A percentile compares a stretch with the other conserved stretches of the same genome.
These are phyloP conservation scores for Quercus bicolor DNA, from an alignment of 306 rosid genomes.

Conservation along the genomic window DNA sequence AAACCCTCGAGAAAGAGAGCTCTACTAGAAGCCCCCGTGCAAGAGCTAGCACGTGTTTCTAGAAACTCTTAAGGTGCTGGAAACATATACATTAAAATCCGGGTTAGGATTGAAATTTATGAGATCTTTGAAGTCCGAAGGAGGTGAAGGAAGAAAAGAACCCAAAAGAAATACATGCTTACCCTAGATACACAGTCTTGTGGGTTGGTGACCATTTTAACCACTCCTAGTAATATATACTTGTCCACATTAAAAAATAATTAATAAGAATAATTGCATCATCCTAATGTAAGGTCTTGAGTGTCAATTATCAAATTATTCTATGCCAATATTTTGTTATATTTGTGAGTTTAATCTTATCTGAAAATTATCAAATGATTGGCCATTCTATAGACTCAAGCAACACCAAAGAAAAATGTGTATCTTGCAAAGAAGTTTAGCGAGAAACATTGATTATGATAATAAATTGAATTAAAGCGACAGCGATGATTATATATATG, in stretches of 20 bases:
- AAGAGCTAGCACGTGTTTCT: slow-evolving; percentile 32
- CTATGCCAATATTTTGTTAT: no score
- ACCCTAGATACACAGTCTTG: slow-evolving; percentile 36
- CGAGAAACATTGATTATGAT: no score
- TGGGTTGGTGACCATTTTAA: slow-evolving; percentile 80
- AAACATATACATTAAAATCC: slow-evolving; percentile 24
- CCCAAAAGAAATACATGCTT: slow-evolving; percentile 22
- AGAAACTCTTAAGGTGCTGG: slow-evolving; percentile 29
- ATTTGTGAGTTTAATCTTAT: no score
- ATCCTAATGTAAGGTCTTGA: neutral
- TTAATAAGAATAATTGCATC: neutral
- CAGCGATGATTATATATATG: neutral
- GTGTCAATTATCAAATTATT: neutral
- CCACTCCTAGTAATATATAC: slow-evolving; percentile 42
- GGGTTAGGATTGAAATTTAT: slow-evolving; percentile 71
- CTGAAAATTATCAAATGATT: no score
- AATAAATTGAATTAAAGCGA: no score
- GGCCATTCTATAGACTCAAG: no score
- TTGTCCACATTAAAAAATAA: slow-evolving; percentile 7
- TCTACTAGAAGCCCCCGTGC: neutral
- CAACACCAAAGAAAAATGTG: no score
- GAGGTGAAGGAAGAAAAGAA: slow-evolving; percentile 14
- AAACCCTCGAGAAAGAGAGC: neutral
- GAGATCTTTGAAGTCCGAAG: slow-evolving; percentile 28
- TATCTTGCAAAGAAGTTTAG: no score